Evolutionary conservation across 768 basidiomycete species (phyloP).

Genomic region (Tricholoma sp.): DNA sequence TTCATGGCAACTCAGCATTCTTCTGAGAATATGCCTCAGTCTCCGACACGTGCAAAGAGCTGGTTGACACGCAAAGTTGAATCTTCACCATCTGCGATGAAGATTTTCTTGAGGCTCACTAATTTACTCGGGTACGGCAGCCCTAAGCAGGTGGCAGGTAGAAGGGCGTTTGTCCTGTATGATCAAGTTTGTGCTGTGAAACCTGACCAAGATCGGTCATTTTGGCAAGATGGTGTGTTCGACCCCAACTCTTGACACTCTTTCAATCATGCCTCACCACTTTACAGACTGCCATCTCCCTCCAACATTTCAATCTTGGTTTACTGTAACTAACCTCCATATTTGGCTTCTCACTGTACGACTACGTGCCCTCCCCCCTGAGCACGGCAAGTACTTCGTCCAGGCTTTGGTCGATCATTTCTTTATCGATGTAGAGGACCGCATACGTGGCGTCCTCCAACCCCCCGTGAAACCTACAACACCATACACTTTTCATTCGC

Average conservation of each 20-base stretch:
- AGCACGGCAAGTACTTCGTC: constrained; percentile 62
- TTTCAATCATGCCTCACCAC: constrained; percentile 1
- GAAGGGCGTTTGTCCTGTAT: constrained; percentile 56
- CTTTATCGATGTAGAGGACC: constrained; percentile 90
- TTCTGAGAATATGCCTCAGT: not conserved
- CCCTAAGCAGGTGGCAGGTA: constrained; percentile 55
- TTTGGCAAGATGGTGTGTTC: constrained; percentile 63
- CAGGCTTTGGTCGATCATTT: constrained; percentile 91
- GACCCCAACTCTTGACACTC: not conserved
- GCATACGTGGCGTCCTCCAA: constrained; percentile 76
- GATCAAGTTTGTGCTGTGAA: constrained; percentile 47
- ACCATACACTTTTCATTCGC: constrained; percentile 42
- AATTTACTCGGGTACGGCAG: constrained; percentile 55
- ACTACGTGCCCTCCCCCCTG: constrained; percentile 72
- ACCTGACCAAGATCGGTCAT: constrained; percentile 54
- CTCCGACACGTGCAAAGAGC: constrained; percentile 23
- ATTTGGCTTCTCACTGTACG: constrained; percentile 88
- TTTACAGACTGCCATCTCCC: constrained; percentile 76
- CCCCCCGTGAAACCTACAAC: constrained; percentile 36
- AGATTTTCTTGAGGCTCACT: constrained; percentile 43
- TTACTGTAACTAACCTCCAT: constrained; percentile 89
- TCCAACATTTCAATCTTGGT: constrained; percentile 96
- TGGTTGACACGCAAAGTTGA: constrained; percentile 57
- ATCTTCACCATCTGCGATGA: constrained; percentile 40
- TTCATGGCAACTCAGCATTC: not conserved